Percentiles rank a stretch among this genome's conserved stretches.
phyloP scores from a whole-genome alignment of 2,329 filamentous ascomycete genomes.

The Harringtonia aguacate region DNA sequence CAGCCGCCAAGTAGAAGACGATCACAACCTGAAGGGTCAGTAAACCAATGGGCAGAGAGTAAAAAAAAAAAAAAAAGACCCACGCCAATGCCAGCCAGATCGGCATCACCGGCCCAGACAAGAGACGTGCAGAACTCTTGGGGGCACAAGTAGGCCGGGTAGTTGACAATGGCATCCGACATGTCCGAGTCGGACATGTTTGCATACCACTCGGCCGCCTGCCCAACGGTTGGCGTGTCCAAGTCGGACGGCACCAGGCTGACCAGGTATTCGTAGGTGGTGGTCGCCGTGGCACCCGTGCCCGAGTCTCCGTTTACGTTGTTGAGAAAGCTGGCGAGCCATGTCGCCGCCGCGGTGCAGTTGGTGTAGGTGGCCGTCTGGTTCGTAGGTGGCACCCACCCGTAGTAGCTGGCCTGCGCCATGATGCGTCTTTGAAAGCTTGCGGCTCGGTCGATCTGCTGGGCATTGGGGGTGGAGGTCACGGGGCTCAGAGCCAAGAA shows the following conservation, averaged over 20 bases:
- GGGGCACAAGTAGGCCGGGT: neutral
- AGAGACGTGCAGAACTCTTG: constrained; percentile 8
- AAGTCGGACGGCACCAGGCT: neutral
- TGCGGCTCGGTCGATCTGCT: too few relatives aligned
- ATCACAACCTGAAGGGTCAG: constrained; percentile 10
- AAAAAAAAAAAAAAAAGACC: neutral
- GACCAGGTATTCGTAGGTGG: neutral
- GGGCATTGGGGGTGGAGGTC: too few relatives aligned
- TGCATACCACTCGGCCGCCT: constrained; percentile 1
- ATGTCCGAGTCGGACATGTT: neutral
- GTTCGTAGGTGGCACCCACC: constrained; percentile 2
- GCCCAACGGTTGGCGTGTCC: neutral
- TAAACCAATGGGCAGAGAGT: neutral
- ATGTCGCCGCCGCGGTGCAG: constrained; percentile 2
- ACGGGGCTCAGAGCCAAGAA: too few relatives aligned
- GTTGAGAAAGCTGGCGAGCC: neutral
- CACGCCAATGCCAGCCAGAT: constrained; percentile 12
- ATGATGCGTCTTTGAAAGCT: too few relatives aligned
- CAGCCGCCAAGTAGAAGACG: constrained; percentile 11
- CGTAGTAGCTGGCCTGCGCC: too few relatives aligned
- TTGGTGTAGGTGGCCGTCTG: constrained; percentile 1
- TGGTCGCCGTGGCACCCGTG: neutral
- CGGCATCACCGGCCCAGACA: constrained; percentile 12
- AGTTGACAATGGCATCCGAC: neutral
- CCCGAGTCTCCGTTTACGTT: neutral